Conservation (phyloP, 2,329 filamentous ascomycete species). For the Blastomyces parvus region DNA sequence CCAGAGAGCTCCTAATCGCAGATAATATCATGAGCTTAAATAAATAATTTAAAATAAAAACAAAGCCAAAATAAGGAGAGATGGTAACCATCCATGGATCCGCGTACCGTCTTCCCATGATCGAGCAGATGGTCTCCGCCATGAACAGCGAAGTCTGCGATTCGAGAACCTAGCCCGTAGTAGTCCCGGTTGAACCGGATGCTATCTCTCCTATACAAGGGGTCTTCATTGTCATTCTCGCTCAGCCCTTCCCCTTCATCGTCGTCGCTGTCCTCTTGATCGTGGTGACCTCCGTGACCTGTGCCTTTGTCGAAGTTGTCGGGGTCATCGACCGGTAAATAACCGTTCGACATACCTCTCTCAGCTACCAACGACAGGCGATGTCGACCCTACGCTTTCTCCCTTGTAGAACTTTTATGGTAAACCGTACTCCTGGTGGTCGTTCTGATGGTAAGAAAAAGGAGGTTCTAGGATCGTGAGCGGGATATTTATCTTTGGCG, state of each 20-base stretch:
- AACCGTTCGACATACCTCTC: constrained; percentile 15
- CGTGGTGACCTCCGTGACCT: neutral
- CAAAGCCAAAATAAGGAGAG: neutral
- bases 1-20: constrained; percentile 12
- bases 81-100: neutral
- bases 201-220: neutral
- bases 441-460: neutral
- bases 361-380: neutral
- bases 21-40: constrained; percentile 1
- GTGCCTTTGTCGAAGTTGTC: neutral
- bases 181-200: constrained; percentile 4
- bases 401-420: neutral
- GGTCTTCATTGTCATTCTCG: neutral
- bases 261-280: neutral
- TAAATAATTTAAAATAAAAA: neutral
- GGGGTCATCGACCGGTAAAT: constrained; percentile 13
- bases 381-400: neutral
- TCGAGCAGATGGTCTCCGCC: constrained; percentile 2
- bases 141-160: neutral
- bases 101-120: constrained; percentile 4
- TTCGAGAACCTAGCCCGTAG: neutral
- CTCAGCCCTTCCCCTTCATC: neutral
- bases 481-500: neutral
- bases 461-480: neutral
- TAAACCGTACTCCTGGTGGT: neutral